These are phyloP conservation scores for Testicularia cyperi DNA, from an alignment of 1,284 basidiomycete species.

Conservation along the genomic window DNA sequence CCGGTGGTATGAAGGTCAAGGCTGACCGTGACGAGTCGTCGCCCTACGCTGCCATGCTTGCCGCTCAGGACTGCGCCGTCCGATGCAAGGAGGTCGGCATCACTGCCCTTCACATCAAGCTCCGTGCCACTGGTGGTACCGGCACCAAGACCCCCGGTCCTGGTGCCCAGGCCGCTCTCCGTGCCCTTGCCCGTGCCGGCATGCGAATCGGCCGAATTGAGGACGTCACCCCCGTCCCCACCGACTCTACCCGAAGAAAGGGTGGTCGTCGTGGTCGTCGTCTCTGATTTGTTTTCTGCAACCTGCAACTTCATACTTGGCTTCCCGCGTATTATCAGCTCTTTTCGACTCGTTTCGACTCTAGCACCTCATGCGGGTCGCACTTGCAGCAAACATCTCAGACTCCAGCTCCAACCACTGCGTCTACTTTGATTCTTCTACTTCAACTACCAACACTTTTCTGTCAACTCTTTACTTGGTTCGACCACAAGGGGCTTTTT, in stretches of 20 bases:
- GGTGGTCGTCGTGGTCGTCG: constrained; percentile 99
- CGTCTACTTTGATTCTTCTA: no score
- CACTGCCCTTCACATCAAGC: constrained; percentile 95
- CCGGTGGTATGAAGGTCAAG: constrained; percentile 99
- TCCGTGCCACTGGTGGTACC: constrained; percentile 96
- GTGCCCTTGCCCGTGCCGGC: constrained; percentile 95
- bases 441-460: no score
- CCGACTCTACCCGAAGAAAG: constrained; percentile 96
- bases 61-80: constrained; percentile 91
- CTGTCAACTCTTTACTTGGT: no score
- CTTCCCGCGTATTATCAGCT: no score
- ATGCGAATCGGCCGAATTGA: constrained; percentile 97
- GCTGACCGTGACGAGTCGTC: constrained; percentile 99
- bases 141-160: constrained; percentile 98
- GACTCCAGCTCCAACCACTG: no score
- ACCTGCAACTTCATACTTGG: neutral
- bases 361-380: no score
- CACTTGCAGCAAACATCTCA: no score
- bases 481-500: no score
- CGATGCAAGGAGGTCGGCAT: constrained; percentile 99
- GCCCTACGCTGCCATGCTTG: constrained; percentile 98
- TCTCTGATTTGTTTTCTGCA: constrained; percentile 65
- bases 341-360: no score
- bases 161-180: constrained; percentile 95
- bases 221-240: constrained; percentile 90